Conservation (phyloP, 768 basidiomycete genomes). For the Cystobasidium tubakii region DNA sequence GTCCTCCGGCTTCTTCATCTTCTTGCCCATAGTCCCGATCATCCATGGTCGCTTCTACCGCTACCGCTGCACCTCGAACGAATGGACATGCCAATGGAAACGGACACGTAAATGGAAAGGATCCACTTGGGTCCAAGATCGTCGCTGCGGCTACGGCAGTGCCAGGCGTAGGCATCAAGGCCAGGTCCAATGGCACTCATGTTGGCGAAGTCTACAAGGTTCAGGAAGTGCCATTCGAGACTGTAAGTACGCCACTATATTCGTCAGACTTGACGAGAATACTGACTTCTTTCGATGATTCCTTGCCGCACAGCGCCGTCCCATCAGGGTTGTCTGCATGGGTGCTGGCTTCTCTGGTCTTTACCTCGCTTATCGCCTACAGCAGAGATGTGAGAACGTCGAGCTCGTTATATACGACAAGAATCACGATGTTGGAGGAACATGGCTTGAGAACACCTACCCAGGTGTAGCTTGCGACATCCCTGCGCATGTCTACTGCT, state of each 20-base stretch:
- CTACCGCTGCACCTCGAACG: neutral
- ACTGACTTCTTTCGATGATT: neutral
- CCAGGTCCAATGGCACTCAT: neutral
- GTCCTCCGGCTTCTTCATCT: neutral
- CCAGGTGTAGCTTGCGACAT: constrained; percentile 57
- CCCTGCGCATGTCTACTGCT: constrained; percentile 51
- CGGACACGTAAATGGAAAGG: constrained; percentile 2
- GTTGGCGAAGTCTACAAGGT: constrained; percentile 7
- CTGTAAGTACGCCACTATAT: constrained; percentile 1
- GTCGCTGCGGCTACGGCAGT: neutral
- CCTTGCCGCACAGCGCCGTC: neutral
- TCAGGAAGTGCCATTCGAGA: constrained; percentile 19
- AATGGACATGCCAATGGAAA: constrained; percentile 8
- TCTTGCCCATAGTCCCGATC: neutral
- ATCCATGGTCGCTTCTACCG: neutral
- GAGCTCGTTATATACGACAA: constrained; percentile 37
- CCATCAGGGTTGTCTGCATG: constrained; percentile 27
- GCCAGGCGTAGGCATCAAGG: neutral
- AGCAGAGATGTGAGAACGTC: constrained; percentile 37
- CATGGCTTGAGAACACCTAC: constrained; percentile 35
- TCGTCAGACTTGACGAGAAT: neutral
- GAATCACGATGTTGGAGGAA: constrained; percentile 33
- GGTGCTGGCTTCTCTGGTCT: constrained; percentile 36
- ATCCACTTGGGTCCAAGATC: neutral
- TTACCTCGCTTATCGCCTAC: constrained; percentile 29